Percentiles rank a stretch among this genome's conserved stretches.
These are phyloP conservation scores for Euryodendron excelsum DNA, from an alignment of 148 eudicot genomes.

Conservation along the genomic window DNA sequence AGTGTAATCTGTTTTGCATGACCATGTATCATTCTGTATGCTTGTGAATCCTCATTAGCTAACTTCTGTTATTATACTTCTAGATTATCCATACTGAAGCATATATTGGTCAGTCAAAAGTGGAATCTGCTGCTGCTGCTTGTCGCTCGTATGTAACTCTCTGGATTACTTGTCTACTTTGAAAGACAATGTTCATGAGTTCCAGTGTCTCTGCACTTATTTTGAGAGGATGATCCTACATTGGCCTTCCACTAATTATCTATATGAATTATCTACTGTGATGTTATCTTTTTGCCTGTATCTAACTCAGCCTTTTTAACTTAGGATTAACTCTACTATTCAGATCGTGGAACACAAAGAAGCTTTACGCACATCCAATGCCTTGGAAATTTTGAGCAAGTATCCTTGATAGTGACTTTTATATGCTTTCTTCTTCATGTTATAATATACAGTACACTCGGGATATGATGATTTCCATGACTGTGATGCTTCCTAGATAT, in stretches of 20 bases:
- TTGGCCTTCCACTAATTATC: neutral
- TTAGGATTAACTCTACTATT: constrained; percentile 78
- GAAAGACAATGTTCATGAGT: neutral
- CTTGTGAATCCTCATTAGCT: constrained; percentile 1
- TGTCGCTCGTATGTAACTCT: constrained; percentile 72
- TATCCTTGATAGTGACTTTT: constrained; percentile 36
- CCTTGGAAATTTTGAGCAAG: constrained; percentile 91
- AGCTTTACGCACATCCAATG: constrained; percentile 87
- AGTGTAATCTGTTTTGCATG: neutral
- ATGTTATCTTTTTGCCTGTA: constrained; percentile 2
- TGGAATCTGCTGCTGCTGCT: constrained; percentile 94
- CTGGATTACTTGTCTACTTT: constrained; percentile 1
- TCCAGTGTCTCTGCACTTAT: no score
- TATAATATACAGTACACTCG: neutral
- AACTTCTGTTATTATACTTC: neutral
- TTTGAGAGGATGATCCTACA: neutral
- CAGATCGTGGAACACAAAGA: constrained; percentile 78
- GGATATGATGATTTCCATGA: constrained; percentile 29
- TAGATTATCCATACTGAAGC: constrained; percentile 92
- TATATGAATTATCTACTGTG: neutral
- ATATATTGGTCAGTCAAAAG: constrained; percentile 86
- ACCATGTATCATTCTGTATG: constrained; percentile 1
- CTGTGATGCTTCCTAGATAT: constrained; percentile 47
- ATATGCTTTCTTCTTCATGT: neutral
- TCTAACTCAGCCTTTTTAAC: constrained; percentile 18